Base-by-base conservation (phyloP, 768 basidiomycete genomes). In the Galerina marginata region DNA sequence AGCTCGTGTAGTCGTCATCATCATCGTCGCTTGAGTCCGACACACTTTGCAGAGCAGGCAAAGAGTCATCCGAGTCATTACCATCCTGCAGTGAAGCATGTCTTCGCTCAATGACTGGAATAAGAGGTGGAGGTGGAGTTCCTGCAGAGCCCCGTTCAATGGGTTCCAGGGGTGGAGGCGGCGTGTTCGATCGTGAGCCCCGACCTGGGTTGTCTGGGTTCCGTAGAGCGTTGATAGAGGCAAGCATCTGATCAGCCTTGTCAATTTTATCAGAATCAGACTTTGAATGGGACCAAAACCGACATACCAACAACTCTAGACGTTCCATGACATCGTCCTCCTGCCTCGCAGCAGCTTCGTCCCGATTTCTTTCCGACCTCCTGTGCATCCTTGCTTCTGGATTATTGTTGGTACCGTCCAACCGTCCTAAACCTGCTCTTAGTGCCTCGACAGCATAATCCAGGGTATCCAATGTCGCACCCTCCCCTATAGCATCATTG, bases 241-340 rank as follows among this genome's bases (percentile, higher is more conserved):
- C 63, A 33, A 77, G 59, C 74, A 78, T 74, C 53, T 77, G 72
- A 33, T 74, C 74, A 20, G 75, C 74, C 76, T 77, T 51, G 47
- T 52, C 29, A 44, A 29, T 25, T 50, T 64, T 51, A 56, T 37
- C 16, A 45, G 38, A 38, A 45, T 26, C 12, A 33, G 40, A 10
- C 48, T 20, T 40, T 14, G 20, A 4, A 26, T 20, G 14, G 45
- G 44, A 26, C 42, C 23, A n/a, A 44, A 14, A 26, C 15, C 50
- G 26, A 67, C 75, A 9, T 33, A 77, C 78, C 66, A 77, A 56
- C 15, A 67, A 60, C 54, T 72, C 73, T 45, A 77, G 54, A 26
- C 69, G 69, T 52, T 72, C 71, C 67, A 71, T 69, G 10, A 72
- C 62, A 2, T 68, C 66, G 42, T 65, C 62, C 49, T 72, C 70